A percentile compares a stretch with the other conserved stretches of the same genome.
phyloP scores from a whole-genome alignment of 257 asterid species.

The Solanum pennellii region DNA sequence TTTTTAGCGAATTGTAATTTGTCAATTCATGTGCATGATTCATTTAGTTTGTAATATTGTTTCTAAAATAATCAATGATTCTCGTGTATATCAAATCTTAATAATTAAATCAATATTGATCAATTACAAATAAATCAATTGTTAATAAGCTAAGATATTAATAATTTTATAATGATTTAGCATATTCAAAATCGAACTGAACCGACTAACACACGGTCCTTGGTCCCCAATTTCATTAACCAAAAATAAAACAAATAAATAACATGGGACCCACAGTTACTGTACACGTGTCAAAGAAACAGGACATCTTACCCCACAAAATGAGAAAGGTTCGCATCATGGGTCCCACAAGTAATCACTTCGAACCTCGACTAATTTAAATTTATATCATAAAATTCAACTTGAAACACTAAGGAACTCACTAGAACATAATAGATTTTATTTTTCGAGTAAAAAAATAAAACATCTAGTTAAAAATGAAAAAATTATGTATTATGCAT shows the following conservation, averaged over 20 bases:
- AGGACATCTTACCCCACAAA: conserved; percentile 11
- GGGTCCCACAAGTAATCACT: conserved; percentile 33
- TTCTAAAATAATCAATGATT: too few relatives aligned
- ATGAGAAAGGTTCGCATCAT: conserved; percentile 34
- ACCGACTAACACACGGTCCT: background rate
- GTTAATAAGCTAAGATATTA: too few relatives aligned
- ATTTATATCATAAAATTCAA: background rate
- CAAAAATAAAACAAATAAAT: background rate
- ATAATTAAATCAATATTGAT: too few relatives aligned
- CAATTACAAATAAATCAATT: too few relatives aligned
- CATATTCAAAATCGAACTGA: background rate
- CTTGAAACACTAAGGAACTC: background rate
- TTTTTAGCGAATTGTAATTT: too few relatives aligned
- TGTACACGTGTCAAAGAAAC: conserved; percentile 59
- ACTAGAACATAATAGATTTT: background rate
- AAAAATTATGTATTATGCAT: background rate
- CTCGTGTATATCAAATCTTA: too few relatives aligned
- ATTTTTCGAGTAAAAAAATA: background rate
- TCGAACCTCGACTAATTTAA: rapidly evolving
- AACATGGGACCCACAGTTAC: conserved; percentile 10
- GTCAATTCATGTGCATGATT: too few relatives aligned
- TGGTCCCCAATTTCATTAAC: background rate
- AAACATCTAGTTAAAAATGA: background rate
- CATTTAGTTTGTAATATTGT: too few relatives aligned
- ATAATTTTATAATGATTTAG: too few relatives aligned